Evolutionary conservation across 148 eudicot genomes (phyloP).

Genomic region (Fagopyrum tataricum): DNA sequence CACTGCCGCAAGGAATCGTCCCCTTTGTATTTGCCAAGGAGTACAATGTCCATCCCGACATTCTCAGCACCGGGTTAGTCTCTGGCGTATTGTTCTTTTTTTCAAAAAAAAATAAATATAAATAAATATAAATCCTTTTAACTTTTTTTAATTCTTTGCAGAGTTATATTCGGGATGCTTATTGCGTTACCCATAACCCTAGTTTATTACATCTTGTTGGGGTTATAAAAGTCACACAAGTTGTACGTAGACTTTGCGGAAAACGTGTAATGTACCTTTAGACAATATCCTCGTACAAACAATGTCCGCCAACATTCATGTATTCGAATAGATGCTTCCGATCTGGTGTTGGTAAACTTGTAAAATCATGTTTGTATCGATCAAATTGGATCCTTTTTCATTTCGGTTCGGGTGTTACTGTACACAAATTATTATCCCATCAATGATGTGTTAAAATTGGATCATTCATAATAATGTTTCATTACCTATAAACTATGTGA

Average conservation of each 20-base stretch:
- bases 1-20: conserved; percentile 94
- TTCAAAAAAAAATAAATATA: no score
- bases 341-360: background rate
- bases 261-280: background rate
- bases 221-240: conserved; percentile 23
- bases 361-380: background rate
- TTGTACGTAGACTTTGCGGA: no score
- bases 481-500: no score
- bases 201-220: conserved; percentile 74
- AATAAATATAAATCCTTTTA: no score
- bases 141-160: conserved; percentile 23
- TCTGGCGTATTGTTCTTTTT: no score
- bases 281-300: background rate
- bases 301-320: background rate
- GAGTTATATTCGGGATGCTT: conserved; percentile 93
- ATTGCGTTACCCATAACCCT: conserved; percentile 82
- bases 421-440: no score
- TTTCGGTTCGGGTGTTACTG: background rate
- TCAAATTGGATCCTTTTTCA: background rate
- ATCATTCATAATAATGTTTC: no score
- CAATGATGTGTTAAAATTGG: no score
- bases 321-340: background rate
- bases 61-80: conserved; percentile 84
- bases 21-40: conserved; percentile 91
- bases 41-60: conserved; percentile 78